Conservation (phyloP, 1,139 yeast species). For the Saccharomyces hybrid region DNA sequence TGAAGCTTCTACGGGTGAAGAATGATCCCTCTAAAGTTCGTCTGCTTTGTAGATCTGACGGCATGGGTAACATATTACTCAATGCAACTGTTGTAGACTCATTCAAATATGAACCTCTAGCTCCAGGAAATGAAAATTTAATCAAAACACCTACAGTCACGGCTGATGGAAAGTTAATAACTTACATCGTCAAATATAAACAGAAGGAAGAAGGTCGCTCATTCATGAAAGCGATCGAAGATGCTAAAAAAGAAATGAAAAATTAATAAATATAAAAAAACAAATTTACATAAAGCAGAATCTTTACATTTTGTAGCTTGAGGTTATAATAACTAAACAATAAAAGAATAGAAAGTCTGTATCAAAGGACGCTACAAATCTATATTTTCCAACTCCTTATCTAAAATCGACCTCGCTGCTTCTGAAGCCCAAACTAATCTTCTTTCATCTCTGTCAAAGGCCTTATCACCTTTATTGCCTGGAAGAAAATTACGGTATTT, state of each 20-base stretch:
- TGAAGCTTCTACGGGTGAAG: constrained; percentile 59
- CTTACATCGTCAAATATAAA: too few species aligned
- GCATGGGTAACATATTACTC: constrained; percentile 72
- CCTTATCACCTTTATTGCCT: constrained; percentile 31
- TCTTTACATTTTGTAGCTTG: too few species aligned
- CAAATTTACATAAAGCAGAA: too few species aligned
- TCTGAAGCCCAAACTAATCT: constrained; percentile 79
- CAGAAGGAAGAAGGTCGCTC: too few species aligned
- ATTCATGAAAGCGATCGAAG: too few species aligned
- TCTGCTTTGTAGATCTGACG: constrained; percentile 78
- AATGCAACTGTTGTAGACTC: constrained; percentile 51
- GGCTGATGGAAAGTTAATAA: constrained; percentile 41
- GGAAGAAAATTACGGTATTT: constrained; percentile 43
- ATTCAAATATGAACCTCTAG: constrained; percentile 42
- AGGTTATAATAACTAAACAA: too few species aligned
- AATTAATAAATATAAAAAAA: too few species aligned
- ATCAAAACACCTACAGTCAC: constrained; percentile 55
- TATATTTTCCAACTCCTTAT: constrained; percentile 17
- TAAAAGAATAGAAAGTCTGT: too few species aligned
- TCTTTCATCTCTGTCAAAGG: constrained; percentile 44
- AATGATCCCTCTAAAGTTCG: constrained; percentile 54
- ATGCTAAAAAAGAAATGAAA: too few species aligned
- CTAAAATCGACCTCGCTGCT: too few species aligned
- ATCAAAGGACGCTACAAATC: too few species aligned
- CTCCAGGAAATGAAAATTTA: constrained; percentile 45